Conservation (phyloP, 345 rosid species). For the Salix caprea region DNA sequence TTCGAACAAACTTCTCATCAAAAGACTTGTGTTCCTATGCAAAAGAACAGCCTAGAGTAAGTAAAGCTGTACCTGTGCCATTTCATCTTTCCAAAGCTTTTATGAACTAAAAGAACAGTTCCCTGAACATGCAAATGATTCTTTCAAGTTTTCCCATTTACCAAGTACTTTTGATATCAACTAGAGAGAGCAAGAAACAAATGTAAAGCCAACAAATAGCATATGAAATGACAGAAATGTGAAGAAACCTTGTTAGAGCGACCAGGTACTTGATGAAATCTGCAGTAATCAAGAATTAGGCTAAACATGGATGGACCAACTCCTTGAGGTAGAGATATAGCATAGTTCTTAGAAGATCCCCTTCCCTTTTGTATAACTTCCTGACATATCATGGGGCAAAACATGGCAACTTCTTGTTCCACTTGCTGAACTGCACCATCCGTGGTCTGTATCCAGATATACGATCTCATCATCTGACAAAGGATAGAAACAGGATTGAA, state of each 20-base stretch:
- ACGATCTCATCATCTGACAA: constrained; percentile 29
- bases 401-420: constrained; percentile 36
- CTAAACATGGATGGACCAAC: constrained; percentile 72
- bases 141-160: not conserved
- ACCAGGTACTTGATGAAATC: constrained; percentile 87
- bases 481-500: not conserved
- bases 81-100: not conserved
- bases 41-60: constrained; percentile 6
- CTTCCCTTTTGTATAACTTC: constrained; percentile 42
- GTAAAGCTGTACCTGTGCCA: not conserved
- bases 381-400: constrained; percentile 28
- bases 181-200: not conserved
- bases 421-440: constrained; percentile 29
- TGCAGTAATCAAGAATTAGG: constrained; percentile 80
- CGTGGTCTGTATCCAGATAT: constrained; percentile 26
- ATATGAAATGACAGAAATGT: not conserved
- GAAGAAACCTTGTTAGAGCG: constrained; percentile 64
- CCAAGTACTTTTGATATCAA: not conserved
- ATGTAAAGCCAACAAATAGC: not conserved
- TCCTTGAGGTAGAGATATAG: constrained; percentile 77
- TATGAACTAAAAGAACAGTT: not conserved
- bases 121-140: not conserved
- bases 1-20: constrained; percentile 78
- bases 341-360: constrained; percentile 80
- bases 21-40: constrained; percentile 71